phyloP scores from a whole-genome alignment of 2,329 filamentous ascomycete species.

The Fusarium sp. region DNA sequence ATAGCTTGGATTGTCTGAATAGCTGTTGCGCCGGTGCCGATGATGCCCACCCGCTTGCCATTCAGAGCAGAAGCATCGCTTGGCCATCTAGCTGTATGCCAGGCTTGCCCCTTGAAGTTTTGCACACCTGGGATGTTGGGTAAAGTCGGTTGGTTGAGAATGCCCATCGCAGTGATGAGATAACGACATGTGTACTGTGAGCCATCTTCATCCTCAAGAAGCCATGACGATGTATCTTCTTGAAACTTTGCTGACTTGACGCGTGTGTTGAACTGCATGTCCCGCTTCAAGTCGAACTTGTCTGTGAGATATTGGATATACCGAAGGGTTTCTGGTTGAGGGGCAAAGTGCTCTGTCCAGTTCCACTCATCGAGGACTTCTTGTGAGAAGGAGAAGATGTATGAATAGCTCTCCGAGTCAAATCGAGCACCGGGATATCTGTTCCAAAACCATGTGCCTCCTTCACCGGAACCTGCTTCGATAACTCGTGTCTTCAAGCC shows the following conservation, averaged over 20 bases:
- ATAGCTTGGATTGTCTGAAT: conserved; percentile 39
- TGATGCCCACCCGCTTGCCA: conserved; percentile 31
- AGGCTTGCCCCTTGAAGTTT: conserved; percentile 26
- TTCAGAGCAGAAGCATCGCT: conserved; percentile 2
- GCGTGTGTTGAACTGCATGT: conserved; percentile 55
- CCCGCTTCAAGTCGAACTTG: conserved; percentile 54
- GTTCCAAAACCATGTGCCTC: conserved; percentile 61
- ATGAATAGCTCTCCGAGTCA: conserved; percentile 44
- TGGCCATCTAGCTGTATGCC: conserved; percentile 36
- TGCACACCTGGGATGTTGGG: conserved; percentile 21
- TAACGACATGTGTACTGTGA: conserved; percentile 11
- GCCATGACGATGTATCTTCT: conserved; percentile 25
- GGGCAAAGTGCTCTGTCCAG: conserved; percentile 51
- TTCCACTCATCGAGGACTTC: conserved; percentile 55
- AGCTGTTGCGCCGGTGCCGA: conserved; percentile 32
- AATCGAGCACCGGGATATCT: conserved; percentile 56
- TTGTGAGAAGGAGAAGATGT: conserved; percentile 43
- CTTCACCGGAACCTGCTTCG: conserved; percentile 55
- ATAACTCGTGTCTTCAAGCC: conserved; percentile 52
- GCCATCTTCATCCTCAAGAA: conserved; percentile 15
- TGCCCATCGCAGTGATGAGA: conserved; percentile 34
- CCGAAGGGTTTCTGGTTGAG: conserved; percentile 52
- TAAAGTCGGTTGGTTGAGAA: conserved; percentile 24
- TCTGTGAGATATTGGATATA: conserved; percentile 59
- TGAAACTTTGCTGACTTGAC: conserved; percentile 55